A percentile compares a stretch with the other conserved stretches of the same genome.
These are phyloP conservation scores for Chaetomiaceae sp. DNA, from an alignment of 2,329 filamentous ascomycete species.

Conservation along the genomic window DNA sequence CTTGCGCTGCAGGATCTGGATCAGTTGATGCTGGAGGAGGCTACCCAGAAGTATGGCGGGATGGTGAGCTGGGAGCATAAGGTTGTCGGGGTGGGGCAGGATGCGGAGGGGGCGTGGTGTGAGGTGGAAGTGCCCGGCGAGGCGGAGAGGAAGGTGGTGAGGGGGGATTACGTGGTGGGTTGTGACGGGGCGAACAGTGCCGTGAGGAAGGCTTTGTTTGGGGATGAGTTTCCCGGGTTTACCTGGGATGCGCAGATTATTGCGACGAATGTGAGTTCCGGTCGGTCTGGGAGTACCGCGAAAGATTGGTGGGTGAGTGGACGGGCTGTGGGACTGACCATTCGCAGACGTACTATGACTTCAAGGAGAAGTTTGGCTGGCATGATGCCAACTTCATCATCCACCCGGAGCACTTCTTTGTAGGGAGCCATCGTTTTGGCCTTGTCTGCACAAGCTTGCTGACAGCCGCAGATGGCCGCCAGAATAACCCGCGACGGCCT, in stretches of 20 bases:
- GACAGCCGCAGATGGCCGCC: slow-evolving; percentile 50
- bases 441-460: not conserved
- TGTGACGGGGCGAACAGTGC: slow-evolving; percentile 52
- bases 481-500: slow-evolving; percentile 55
- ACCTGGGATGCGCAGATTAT: slow-evolving; percentile 59
- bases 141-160: slow-evolving; percentile 32
- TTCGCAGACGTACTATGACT: slow-evolving; percentile 56
- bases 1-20: slow-evolving; percentile 42
- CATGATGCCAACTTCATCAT: slow-evolving; percentile 58
- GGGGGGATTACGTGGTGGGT: slow-evolving; percentile 52
- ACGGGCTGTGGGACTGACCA: slow-evolving; percentile 5
- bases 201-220: slow-evolving; percentile 48
- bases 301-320: not conserved
- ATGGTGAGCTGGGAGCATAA: slow-evolving; percentile 43
- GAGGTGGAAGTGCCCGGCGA: slow-evolving; percentile 38
- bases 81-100: slow-evolving; percentile 45
- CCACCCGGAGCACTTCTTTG: slow-evolving; percentile 55
- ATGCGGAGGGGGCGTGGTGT: slow-evolving; percentile 41
- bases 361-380: slow-evolving; percentile 47
- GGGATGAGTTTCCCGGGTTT: slow-evolving; percentile 54
- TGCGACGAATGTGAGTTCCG: slow-evolving; percentile 53
- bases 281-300: not conserved
- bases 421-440: slow-evolving; percentile 23
- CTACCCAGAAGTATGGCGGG: slow-evolving; percentile 32
- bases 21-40: slow-evolving; percentile 40